Evolutionary conservation across 2,329 filamentous ascomycete genomes (phyloP).

Genomic region (Claviceps spartinae): DNA sequence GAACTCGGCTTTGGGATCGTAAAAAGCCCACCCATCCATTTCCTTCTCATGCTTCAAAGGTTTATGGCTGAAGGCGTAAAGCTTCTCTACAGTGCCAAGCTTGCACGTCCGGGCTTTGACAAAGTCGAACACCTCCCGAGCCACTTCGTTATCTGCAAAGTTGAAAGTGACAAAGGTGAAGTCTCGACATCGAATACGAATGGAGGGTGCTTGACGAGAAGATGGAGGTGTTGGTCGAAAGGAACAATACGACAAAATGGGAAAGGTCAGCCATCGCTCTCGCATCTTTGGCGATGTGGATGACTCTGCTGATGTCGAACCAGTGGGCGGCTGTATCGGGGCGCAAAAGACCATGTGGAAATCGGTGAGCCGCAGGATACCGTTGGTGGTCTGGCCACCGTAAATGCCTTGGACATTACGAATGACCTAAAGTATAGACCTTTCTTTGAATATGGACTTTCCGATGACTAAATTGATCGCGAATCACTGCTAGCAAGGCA

Average conservation of each 20-base stretch:
- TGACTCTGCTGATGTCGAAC: constrained; percentile 9
- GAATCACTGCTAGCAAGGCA: not conserved
- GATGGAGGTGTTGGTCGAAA: constrained; percentile 59
- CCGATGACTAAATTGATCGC: not conserved
- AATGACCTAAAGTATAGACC: constrained; percentile 23
- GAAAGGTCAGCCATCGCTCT: constrained; percentile 89
- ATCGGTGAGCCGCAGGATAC: constrained; percentile 47
- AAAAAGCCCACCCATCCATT: constrained; percentile 70
- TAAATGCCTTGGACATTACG: constrained; percentile 49
- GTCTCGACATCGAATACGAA: constrained; percentile 81
- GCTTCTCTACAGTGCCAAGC: constrained; percentile 68
- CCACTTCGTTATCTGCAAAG: constrained; percentile 60
- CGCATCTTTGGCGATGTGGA: constrained; percentile 24
- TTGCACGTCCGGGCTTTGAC: constrained; percentile 72
- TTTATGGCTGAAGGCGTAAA: constrained; percentile 81
- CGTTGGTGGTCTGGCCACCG: constrained; percentile 41
- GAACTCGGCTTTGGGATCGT: constrained; percentile 77
- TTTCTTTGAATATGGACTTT: not conserved
- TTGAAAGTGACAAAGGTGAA: constrained; percentile 91
- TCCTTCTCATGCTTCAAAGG: constrained; percentile 60
- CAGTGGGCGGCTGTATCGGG: constrained; percentile 20
- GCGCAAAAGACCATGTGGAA: constrained; percentile 46
- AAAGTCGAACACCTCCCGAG: constrained; percentile 76
- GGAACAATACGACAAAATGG: constrained; percentile 72
- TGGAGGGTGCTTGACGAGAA: constrained; percentile 61